Conservation (phyloP, 108 stramenopile species). For the Nannochloropsis salina region DNA sequence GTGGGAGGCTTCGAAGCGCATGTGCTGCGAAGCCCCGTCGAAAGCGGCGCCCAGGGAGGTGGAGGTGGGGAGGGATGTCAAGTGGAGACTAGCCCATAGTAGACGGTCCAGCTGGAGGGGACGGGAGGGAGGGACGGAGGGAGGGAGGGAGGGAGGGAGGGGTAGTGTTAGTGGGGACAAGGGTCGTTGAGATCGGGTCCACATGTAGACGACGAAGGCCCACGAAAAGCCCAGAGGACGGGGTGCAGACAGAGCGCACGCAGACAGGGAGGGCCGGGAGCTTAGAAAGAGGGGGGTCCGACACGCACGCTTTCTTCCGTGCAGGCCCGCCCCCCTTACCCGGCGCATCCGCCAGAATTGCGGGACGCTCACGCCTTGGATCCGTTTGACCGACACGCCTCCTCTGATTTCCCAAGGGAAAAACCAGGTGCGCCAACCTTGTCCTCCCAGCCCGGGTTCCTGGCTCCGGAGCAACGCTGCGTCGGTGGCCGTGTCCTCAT, state of each 20-base stretch:
- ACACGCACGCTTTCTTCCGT: background rate
- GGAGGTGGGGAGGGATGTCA: background rate
- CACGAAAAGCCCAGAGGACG: no score
- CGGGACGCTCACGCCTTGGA: background rate
- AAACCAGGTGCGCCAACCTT: background rate
- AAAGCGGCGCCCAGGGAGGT: background rate
- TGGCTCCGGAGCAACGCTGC: background rate
- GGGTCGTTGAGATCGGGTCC: no score
- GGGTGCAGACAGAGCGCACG: no score
- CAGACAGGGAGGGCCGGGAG: no score
- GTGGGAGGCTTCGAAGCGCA: background rate
- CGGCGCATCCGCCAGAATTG: constrained; percentile 12
- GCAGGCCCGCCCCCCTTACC: background rate
- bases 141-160: constrained; percentile 3
- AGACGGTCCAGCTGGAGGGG: background rate
- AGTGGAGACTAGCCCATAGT: background rate
- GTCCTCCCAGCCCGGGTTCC: background rate
- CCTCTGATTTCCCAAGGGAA: constrained; percentile 2
- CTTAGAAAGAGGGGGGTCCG: background rate
- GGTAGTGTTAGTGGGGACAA: background rate
- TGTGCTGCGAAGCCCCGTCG: constrained; percentile 17
- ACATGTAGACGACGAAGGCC: no score
- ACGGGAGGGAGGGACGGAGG: background rate
- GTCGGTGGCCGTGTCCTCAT: background rate
- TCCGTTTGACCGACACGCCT: background rate